Evolutionary conservation across 495 filamentous ascomycete genomes (phyloP).

Genomic region (Umbilicaria muhlenbergii): DNA sequence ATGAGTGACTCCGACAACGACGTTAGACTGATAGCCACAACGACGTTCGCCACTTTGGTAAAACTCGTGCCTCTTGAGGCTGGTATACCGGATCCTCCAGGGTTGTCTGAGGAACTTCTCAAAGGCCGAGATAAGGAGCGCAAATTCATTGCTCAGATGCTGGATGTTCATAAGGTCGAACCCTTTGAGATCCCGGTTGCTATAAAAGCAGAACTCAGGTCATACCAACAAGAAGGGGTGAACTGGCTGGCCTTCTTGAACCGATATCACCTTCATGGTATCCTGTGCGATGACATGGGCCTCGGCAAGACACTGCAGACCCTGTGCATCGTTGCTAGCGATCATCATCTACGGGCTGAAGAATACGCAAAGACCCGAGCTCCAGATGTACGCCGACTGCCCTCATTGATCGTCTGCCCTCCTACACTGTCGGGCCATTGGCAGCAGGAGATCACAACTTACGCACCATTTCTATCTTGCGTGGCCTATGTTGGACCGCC

Average conservation of each 20-base stretch:
- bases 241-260: conserved; percentile 99
- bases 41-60: conserved; percentile 90
- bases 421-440: conserved; percentile 97
- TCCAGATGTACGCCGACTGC: conserved; percentile 60
- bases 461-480: conserved; percentile 81
- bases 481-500: conserved; percentile 85
- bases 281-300: conserved; percentile 98
- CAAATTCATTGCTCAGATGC: conserved; percentile 91
- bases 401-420: conserved; percentile 89
- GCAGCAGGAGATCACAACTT: conserved; percentile 92
- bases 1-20: conserved; percentile 99
- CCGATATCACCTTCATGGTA: conserved; percentile 91
- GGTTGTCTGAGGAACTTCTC: conserved; percentile 73
- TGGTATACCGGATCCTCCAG: conserved; percentile 91
- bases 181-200: conserved; percentile 84
- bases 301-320: conserved; percentile 96
- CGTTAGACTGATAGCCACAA: conserved; percentile 84
- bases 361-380: conserved; percentile 69
- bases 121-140: conserved; percentile 82
- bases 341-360: conserved; percentile 84
- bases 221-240: conserved; percentile 96
- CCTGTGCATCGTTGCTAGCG: conserved; percentile 91
- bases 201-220: conserved; percentile 89
- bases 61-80: conserved; percentile 98
- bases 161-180: conserved; percentile 91